Conservation (phyloP, 306 rosid species). For the Fragaria ananassa region DNA sequence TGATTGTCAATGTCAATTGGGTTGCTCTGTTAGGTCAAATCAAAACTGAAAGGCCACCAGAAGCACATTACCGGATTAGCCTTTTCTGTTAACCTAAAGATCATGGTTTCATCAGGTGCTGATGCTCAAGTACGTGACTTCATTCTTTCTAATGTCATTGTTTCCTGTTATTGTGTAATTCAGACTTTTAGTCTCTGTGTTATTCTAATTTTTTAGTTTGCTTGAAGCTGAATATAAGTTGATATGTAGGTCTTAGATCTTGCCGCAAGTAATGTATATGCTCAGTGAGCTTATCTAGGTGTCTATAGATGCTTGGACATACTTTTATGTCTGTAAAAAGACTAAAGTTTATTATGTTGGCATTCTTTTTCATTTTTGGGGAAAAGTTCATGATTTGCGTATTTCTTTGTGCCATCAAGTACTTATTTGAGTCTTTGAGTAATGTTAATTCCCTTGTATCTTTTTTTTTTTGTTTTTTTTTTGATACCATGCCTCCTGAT, state of each 20-base stretch:
- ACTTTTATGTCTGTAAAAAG: neutral
- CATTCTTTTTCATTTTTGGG: neutral
- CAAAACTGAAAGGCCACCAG: slow-evolving; percentile 63
- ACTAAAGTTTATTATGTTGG: neutral
- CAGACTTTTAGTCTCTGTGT: neutral
- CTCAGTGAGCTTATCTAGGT: neutral
- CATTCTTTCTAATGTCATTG: neutral
- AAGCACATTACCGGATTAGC: slow-evolving; percentile 71
- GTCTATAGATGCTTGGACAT: neutral
- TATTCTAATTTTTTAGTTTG: neutral
- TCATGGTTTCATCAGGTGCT: slow-evolving; percentile 75
- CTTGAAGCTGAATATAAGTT: slow-evolving; percentile 2
- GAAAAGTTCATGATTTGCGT: neutral
- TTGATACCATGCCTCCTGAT: neutral
- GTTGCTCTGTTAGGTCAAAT: slow-evolving; percentile 50
- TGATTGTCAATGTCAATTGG: neutral
- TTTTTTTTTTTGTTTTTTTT: neutral
- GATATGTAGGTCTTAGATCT: neutral
- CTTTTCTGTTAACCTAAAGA: slow-evolving; percentile 52
- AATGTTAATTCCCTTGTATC: neutral
- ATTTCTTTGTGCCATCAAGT: neutral
- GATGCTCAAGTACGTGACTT: slow-evolving; percentile 60
- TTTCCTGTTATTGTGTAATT: neutral
- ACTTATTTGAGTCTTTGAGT: neutral
- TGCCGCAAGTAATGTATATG: neutral